Conservation (phyloP, 2,329 filamentous ascomycete genomes). For the Sporothrix brasiliensis region DNA sequence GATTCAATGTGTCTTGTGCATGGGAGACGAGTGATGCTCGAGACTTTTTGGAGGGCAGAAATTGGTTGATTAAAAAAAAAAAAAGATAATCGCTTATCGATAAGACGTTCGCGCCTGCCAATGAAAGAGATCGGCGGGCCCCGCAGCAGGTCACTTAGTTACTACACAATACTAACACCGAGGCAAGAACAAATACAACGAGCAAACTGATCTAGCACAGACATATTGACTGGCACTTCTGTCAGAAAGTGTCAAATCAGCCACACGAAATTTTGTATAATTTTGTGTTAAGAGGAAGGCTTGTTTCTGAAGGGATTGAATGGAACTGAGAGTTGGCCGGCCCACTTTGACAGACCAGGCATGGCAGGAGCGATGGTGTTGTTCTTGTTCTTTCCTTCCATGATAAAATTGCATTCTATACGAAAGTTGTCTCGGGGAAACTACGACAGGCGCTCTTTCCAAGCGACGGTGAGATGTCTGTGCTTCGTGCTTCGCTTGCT, state of each 20-base stretch:
- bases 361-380: no score
- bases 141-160: neutral
- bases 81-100: constrained; percentile 31
- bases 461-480: neutral
- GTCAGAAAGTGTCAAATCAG: no score
- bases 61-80: constrained; percentile 30
- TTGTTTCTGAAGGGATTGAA: no score
- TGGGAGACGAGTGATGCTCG: neutral
- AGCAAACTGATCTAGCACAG: no score
- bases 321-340: no score
- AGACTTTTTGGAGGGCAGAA: constrained; percentile 27
- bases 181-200: no score
- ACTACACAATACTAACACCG: no score
- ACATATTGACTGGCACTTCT: no score
- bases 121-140: neutral
- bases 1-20: neutral
- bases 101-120: constrained; percentile 23
- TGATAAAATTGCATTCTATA: no score
- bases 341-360: neutral
- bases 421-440: neutral
- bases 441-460: constrained; percentile 2
- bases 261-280: no score
- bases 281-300: no score
- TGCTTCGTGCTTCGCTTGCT: neutral
- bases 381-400: no score